These are phyloP conservation scores for Bacidia rubella DNA, from an alignment of 495 filamentous ascomycete species.

Conservation along the genomic window DNA sequence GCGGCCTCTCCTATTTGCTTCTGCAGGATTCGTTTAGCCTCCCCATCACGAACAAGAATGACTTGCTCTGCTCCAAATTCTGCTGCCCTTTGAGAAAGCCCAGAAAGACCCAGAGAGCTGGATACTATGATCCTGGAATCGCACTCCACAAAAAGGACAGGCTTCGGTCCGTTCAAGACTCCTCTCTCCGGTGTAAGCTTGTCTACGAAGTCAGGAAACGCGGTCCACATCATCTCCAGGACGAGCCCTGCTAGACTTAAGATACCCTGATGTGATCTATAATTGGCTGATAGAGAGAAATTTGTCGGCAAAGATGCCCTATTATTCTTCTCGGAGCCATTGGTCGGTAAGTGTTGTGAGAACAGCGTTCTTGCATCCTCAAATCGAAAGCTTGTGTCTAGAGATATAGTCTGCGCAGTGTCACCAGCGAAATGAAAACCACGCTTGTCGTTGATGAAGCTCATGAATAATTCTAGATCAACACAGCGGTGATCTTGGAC, in stretches of 20 bases:
- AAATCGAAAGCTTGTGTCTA: conserved; percentile 32
- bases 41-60: conserved; percentile 29
- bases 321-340: conserved; percentile 10
- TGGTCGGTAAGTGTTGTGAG: conserved; percentile 21
- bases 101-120: conserved; percentile 18
- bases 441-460: conserved; percentile 21
- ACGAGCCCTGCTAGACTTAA: conserved; percentile 28
- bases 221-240: conserved; percentile 24
- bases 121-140: conserved; percentile 13
- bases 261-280: conserved; percentile 34
- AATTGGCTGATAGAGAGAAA: conserved; percentile 26
- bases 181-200: conserved; percentile 29
- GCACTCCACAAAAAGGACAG: conserved; percentile 25
- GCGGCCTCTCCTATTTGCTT: conserved; percentile 21
- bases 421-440: conserved; percentile 34
- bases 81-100: conserved; percentile 20
- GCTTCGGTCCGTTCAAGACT: conserved; percentile 24
- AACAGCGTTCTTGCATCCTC: conserved; percentile 29
- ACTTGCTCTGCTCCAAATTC: conserved; percentile 34
- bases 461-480: conserved; percentile 27
- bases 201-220: conserved; percentile 30
- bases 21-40: conserved; percentile 21
- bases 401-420: conserved; percentile 33
- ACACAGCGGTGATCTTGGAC: conserved; percentile 30
- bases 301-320: conserved; percentile 17